Evolutionary conservation across 2,329 filamentous ascomycete species (phyloP), one percentile per base, ranked within the genome.

Genomic region (Aspergillus sergii): DNA sequence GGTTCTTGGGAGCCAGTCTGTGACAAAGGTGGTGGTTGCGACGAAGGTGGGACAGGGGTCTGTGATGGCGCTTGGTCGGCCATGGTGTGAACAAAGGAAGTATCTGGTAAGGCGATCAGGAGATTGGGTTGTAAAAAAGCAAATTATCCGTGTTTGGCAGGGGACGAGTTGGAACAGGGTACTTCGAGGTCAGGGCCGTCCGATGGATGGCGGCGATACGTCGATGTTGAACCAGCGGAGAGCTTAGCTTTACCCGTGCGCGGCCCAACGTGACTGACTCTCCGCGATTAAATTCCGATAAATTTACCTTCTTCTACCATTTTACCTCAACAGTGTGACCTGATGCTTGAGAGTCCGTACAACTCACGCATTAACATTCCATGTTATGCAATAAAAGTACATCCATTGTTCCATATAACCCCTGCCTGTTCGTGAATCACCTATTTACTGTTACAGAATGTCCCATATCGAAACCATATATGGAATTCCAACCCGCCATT

Each of bases 41-140:
- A 64, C 46, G 69, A 64, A 12, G 64, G 60, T 50, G 64, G 58
- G 28, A 61, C 58, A 56, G 61, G 57, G 61, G 65, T 62, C 61
- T 69, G 68, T 61, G 68, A 71, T 62, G 71, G 71, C 60, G 69
- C 66, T 70, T 73, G 68, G 62, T 78, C 75, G 71, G 75, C 70
- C 76, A 79, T 79, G 67, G 63, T 74, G 70, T 48, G 53, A 48
- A 61, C 61, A 46, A 26, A 36, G n/a, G 28, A 30, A 30, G 48
- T n/a, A 48, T 34, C 21, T n/a, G 28, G 26, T 9, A 28, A 21
- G 53, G 34, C 39, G 36, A 50, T 50, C 16, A 51, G 32, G 23
- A 55, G 51, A 55, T 55, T 55, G 51, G 51, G 32, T 3, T 36
- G 64, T 66, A 60, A 69, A 62, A 50, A 43, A 46, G 26, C 8